Evolutionary conservation across 345 rosid species (phyloP).

Genomic region (Aurinia saxatilis): DNA sequence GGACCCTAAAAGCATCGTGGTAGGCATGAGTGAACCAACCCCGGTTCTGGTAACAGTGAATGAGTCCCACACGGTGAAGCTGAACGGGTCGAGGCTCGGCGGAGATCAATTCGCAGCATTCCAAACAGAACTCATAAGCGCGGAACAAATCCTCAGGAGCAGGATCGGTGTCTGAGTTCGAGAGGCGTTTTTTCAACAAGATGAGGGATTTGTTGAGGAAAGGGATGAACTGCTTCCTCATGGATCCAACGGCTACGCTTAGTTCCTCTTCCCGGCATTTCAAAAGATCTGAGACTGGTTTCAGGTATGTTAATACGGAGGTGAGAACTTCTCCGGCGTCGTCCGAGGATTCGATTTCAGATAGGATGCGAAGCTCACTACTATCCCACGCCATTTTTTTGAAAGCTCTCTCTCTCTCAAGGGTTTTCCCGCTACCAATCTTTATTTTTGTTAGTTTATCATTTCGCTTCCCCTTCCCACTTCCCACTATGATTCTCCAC

Average conservation of each 20-base stretch:
- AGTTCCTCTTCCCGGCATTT: neutral
- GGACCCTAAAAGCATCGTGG: slow-evolving; percentile 38
- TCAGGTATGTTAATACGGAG: neutral
- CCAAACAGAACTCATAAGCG: slow-evolving; percentile 41
- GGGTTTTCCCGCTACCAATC: no score
- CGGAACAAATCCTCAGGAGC: slow-evolving; percentile 10
- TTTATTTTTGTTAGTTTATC: no score
- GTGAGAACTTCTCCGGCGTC: neutral
- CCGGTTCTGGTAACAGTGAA: slow-evolving; percentile 40
- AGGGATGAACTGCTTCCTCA: neutral
- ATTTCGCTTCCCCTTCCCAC: no score
- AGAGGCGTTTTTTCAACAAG: neutral
- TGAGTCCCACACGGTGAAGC: slow-evolving; percentile 38
- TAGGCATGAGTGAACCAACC: slow-evolving; percentile 39
- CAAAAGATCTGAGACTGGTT: neutral
- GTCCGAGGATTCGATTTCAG: neutral
- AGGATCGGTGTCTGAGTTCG: neutral
- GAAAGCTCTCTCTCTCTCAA: no score
- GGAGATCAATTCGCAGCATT: slow-evolving; percentile 48
- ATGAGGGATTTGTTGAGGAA: neutral
- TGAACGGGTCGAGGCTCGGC: slow-evolving; percentile 40
- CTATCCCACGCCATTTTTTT: no score
- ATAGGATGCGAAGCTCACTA: neutral
- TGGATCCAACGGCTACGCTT: neutral
- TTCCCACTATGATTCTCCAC: no score